Evolutionary conservation across 768 basidiomycete species (phyloP), one percentile per base, ranked within the genome.

Genomic region (Mycena filopes): DNA sequence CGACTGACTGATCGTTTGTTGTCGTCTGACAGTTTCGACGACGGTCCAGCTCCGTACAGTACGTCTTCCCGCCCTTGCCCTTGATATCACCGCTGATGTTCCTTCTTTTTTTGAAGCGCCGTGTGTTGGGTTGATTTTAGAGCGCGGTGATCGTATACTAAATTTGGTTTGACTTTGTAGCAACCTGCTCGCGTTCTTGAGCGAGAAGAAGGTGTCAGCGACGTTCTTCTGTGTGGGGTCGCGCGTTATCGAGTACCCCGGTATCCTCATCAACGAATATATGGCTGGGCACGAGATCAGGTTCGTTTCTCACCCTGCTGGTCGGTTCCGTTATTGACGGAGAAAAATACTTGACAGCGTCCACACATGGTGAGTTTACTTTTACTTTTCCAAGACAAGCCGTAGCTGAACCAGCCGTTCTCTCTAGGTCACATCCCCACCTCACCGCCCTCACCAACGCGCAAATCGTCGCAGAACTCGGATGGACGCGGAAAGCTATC

Each of bases 151-250:
- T 20, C 43, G 26, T 10, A 7, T 31, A 36, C 31, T 54, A 26
- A 55, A n/a, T n/a, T n/a, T n/a, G n/a, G n/a, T 51, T 29, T 16
- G 59, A 36, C 41, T 40, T 57, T 53, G 4, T 74, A 83, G 93
- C 79, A 81, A 86, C 74, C 68, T 98, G 8, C 85, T 98, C 58
- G 82, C 89, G 57, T 97, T 87, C 76, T 82, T 98, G 40, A 73
- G 82, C 33, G 74, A 86, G 60, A 84, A 92, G 73, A 76, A 87
- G 38, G 72, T 97, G 67, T 80, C 75, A 12, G 87, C 95, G 9
- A 98, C 97, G 2, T 98, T 98, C 84, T 99, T 98, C 81, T 89
- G 94, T 48, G 89, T 94, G 3, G 93, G 93, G 55, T 93, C 91
- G 45, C 93, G 96, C 63, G 90, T 92, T 60, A 84, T 96, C 65